Evolutionary conservation across 208 protist species (phyloP).

Genomic region (Wallacemonas sp.): DNA sequence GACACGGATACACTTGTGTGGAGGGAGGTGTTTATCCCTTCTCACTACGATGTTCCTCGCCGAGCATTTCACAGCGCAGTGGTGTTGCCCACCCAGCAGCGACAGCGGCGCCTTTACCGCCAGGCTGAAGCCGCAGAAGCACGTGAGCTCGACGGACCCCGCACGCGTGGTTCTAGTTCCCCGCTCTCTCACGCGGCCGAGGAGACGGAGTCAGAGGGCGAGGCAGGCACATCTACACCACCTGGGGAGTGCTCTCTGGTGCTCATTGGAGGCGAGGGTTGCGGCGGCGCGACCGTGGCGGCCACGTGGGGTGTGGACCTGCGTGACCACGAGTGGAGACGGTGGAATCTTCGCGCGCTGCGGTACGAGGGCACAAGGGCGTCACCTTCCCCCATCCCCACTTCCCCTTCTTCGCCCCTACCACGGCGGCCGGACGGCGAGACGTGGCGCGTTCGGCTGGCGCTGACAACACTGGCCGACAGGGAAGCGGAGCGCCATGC

Average conservation of each 20-base stretch:
- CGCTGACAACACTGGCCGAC: background rate
- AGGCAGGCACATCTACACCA: no score
- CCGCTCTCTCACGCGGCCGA: no score
- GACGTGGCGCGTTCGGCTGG: background rate
- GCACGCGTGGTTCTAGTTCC: no score
- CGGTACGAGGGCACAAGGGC: background rate
- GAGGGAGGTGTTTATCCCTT: conserved; percentile 75
- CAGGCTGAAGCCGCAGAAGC: background rate
- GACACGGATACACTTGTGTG: conserved; percentile 64
- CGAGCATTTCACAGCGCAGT: conserved; percentile 58
- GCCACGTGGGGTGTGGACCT: conserved; percentile 38
- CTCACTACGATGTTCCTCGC: conserved; percentile 30
- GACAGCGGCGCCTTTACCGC: background rate
- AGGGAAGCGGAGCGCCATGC: background rate
- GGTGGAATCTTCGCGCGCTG: background rate
- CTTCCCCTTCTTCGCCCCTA: background rate
- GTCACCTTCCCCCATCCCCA: no score
- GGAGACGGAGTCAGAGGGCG: no score
- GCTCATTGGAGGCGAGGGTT: conserved; percentile 56
- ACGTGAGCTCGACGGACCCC: background rate
- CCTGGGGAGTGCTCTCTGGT: conserved; percentile 22
- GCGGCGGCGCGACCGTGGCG: conserved; percentile 30
- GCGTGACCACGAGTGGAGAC: background rate
- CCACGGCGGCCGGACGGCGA: background rate
- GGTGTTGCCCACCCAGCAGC: conserved; percentile 12